These are phyloP conservation scores for Xylaria sp. DNA, from an alignment of 2,329 filamentous ascomycete genomes.

Conservation along the genomic window DNA sequence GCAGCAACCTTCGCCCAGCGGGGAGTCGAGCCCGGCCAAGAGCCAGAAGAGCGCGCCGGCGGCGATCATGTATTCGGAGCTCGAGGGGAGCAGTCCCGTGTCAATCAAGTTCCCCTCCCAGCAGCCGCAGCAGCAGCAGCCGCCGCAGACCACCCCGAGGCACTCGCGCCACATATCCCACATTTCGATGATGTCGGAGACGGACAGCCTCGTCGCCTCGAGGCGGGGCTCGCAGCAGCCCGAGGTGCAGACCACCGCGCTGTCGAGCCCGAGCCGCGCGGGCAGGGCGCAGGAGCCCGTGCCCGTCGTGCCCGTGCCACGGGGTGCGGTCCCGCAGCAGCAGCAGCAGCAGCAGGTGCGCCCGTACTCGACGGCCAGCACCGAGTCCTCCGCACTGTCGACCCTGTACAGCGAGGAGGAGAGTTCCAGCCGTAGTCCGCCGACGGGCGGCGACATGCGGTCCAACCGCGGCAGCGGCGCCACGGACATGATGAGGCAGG, in stretches of 20 bases:
- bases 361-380: slow-evolving; percentile 41
- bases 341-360: slow-evolving; percentile 12
- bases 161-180: slow-evolving; percentile 28
- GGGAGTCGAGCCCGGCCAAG: slow-evolving; percentile 33
- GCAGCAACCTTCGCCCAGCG: slow-evolving; percentile 19
- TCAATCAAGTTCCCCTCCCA: too few species aligned
- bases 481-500: slow-evolving; percentile 7
- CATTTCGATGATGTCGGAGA: slow-evolving; percentile 38
- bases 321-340: slow-evolving; percentile 12
- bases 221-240: slow-evolving; percentile 41
- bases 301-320: too few species aligned
- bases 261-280: slow-evolving; percentile 50
- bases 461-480: slow-evolving; percentile 3
- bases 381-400: slow-evolving; percentile 56
- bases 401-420: slow-evolving; percentile 61
- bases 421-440: slow-evolving; percentile 39
- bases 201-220: slow-evolving; percentile 46
- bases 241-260: slow-evolving; percentile 40
- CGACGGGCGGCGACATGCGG: slow-evolving; percentile 8
- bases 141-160: slow-evolving; percentile 18
- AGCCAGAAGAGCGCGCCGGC: slow-evolving; percentile 37
- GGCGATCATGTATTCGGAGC: slow-evolving; percentile 26
- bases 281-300: slow-evolving; percentile 7
- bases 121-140: slow-evolving; percentile 8
- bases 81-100: slow-evolving; percentile 26